Percentiles rank a stretch among this genome's conserved stretches.
These are phyloP conservation scores for Somion occarium DNA, from an alignment of 1,284 basidiomycete genomes.

Conservation along the genomic window DNA sequence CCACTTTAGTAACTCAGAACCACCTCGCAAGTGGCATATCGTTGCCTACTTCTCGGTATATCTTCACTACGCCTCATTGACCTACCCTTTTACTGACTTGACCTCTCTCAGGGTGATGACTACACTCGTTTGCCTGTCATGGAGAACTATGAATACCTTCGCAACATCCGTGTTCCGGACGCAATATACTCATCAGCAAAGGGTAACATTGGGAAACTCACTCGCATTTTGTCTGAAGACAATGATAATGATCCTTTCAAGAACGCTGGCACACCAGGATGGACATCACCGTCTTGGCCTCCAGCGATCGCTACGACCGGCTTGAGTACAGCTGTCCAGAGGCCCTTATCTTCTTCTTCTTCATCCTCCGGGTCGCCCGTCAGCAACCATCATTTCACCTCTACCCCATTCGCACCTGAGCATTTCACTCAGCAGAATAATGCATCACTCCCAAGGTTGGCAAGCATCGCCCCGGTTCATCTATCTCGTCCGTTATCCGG, in stretches of 20 bases:
- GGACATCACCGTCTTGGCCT: conserved; percentile 25
- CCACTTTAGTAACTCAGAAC: conserved; percentile 48
- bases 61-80: conserved; percentile 16
- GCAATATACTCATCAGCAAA: conserved; percentile 65
- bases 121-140: conserved; percentile 61
- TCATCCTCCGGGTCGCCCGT: conserved; percentile 24
- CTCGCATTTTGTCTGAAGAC: conserved; percentile 30
- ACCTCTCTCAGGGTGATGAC: conserved; percentile 49
- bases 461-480: conserved; percentile 31
- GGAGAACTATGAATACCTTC: conserved; percentile 66
- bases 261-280: conserved; percentile 21
- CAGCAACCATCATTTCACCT: conserved; percentile 18
- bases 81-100: conserved; percentile 4
- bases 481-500: conserved; percentile 19
- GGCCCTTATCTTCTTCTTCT: conserved; percentile 28
- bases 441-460: conserved; percentile 35
- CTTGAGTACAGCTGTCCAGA: conserved; percentile 31
- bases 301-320: conserved; percentile 18
- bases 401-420: conserved; percentile 2
- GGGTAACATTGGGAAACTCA: conserved; percentile 41
- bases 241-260: conserved; percentile 18
- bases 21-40: conserved; percentile 70
- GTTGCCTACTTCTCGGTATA: conserved; percentile 73
- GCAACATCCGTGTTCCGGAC: conserved; percentile 54
- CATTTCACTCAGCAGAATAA: conserved; percentile 14